A percentile compares a stretch with the other conserved stretches of the same genome.
phyloP scores from a whole-genome alignment of 805 yeast species.

The Candida loeiensis region DNA sequence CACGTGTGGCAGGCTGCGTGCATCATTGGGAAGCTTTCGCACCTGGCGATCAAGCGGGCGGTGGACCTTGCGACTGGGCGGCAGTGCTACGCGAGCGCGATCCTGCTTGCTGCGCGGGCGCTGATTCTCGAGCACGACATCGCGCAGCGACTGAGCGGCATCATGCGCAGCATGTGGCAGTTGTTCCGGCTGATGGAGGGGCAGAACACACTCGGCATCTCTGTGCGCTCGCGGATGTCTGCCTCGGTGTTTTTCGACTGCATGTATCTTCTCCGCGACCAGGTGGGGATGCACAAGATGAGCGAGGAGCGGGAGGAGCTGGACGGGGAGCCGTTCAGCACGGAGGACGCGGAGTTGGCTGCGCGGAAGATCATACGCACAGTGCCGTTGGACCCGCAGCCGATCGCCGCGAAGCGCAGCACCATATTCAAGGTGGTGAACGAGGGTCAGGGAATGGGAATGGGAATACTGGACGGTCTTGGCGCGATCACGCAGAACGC shows the following conservation, averaged over 20 bases:
- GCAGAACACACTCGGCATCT: constrained; percentile 46
- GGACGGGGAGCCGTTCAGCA: constrained; percentile 39
- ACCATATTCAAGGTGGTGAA: constrained; percentile 38
- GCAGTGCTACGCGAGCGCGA: constrained; percentile 62
- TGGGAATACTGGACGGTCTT: too few relatives aligned
- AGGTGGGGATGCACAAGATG: constrained; percentile 77
- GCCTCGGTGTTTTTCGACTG: constrained; percentile 93
- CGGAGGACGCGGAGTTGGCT: constrained; percentile 62
- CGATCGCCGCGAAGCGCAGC: constrained; percentile 49
- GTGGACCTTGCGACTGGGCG: constrained; percentile 72
- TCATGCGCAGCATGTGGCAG: constrained; percentile 93
- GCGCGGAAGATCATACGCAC: constrained; percentile 75
- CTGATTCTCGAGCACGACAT: constrained; percentile 88
- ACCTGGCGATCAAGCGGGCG: constrained; percentile 65
- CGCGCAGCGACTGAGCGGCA: constrained; percentile 88
- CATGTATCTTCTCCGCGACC: constrained; percentile 76
- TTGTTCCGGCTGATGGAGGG: constrained; percentile 67
- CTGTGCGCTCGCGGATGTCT: constrained; percentile 79
- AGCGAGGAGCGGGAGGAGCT: constrained; percentile 30
- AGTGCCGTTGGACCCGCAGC: constrained; percentile 80
- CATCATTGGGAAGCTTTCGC: constrained; percentile 71
- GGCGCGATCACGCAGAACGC: too few relatives aligned
- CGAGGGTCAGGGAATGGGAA: constrained; percentile 22
- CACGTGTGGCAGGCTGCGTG: constrained; percentile 92
- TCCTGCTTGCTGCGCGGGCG: constrained; percentile 67